Evolutionary conservation across 371 early-diverging fungal genomes (phyloP).

Genomic region (Cladochytrium tenue): DNA sequence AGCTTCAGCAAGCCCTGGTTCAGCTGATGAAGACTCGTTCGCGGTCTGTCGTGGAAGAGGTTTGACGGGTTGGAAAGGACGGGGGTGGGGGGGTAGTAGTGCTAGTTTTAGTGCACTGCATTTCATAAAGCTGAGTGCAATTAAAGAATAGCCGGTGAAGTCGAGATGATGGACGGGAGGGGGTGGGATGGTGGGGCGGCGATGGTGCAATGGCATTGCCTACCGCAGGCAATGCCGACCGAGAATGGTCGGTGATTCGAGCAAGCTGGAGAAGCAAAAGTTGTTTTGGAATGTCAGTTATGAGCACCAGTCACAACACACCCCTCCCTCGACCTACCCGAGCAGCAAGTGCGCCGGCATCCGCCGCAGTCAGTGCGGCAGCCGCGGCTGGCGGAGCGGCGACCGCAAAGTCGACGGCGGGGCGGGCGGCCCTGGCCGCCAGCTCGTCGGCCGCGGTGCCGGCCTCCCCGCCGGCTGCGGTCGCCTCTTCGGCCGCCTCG

Average conservation of each 20-base stretch:
- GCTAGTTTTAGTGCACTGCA: not conserved
- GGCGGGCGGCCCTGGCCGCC: constrained; percentile 24
- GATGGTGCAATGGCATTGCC: no score
- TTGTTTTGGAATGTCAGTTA: no score
- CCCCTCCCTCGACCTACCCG: not conserved
- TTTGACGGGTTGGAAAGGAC: constrained; percentile 1
- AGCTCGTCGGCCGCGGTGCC: constrained; percentile 36
- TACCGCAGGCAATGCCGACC: no score
- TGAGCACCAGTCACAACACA: no score
- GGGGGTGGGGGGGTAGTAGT: not conserved
- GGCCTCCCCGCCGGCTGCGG: constrained; percentile 14
- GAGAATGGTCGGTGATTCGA: no score
- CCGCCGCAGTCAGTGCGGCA: not conserved
- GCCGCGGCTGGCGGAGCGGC: not conserved
- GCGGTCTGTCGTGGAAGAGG: no score
- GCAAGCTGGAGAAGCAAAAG: no score
- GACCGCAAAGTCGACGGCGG: not conserved
- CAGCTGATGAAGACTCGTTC: no score
- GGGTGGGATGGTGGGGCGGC: no score
- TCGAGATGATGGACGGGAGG: no score
- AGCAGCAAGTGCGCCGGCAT: not conserved
- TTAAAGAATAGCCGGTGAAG: not conserved
- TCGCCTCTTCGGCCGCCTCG: constrained; percentile 26
- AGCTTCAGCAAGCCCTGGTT: no score
- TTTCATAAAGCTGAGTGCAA: not conserved